phyloP scores from a whole-genome alignment of 1,139 yeast species.

The Yarrowia galli region DNA sequence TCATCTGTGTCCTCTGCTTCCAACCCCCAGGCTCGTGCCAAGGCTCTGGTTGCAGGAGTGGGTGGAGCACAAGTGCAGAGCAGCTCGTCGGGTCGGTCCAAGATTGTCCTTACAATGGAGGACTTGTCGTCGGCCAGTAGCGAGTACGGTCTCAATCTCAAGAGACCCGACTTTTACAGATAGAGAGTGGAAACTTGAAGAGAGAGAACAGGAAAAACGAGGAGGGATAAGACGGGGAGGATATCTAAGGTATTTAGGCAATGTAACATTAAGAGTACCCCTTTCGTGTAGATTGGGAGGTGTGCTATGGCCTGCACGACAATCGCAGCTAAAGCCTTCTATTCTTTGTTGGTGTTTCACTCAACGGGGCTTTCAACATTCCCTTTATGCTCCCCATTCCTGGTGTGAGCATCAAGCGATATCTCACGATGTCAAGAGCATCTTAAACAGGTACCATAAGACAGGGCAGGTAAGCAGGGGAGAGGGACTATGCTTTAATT shows the following conservation, averaged over 20 bases:
- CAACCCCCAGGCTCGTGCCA: conserved; percentile 86
- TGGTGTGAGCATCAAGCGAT: too few species aligned
- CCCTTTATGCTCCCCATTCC: too few species aligned
- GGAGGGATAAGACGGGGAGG: not conserved
- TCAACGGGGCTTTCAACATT: too few species aligned
- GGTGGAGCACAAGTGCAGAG: conserved; percentile 50
- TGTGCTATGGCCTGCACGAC: too few species aligned
- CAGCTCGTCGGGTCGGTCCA: conserved; percentile 69
- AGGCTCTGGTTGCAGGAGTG: conserved; percentile 60
- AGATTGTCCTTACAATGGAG: conserved; percentile 84
- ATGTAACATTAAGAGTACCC: conserved; percentile 11
- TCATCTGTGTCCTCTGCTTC: conserved; percentile 82
- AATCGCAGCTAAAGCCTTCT: too few species aligned
- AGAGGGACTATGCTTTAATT: not conserved
- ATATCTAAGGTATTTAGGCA: not conserved
- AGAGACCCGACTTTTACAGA: conserved; percentile 92
- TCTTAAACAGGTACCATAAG: not conserved
- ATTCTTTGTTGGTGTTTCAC: too few species aligned
- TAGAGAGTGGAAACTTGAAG: conserved; percentile 47
- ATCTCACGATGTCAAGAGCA: not conserved
- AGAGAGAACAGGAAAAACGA: conserved; percentile 18
- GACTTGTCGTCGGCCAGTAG: conserved; percentile 85
- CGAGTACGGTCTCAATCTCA: conserved; percentile 91
- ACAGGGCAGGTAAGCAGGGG: conserved; percentile 12
- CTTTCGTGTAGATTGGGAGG: too few species aligned